phyloP scores from a whole-genome alignment of 345 rosid genomes.

The Conringia planisiliqua region DNA sequence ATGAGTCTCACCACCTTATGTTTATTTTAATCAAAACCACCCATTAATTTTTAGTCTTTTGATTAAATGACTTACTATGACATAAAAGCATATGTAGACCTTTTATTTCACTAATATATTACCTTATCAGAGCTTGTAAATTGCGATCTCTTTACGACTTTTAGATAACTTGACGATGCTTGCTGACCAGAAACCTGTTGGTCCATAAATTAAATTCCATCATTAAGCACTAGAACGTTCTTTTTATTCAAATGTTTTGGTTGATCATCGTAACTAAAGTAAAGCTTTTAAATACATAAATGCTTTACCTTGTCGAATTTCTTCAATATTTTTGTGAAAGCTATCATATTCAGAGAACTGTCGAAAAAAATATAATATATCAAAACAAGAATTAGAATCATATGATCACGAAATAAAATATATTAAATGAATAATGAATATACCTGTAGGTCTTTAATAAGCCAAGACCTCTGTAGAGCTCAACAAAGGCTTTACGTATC shows the following conservation, averaged over 20 bases:
- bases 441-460: slow-evolving; percentile 80
- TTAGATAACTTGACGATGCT: slow-evolving; percentile 75
- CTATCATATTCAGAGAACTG: slow-evolving; percentile 87
- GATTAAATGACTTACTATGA: not conserved
- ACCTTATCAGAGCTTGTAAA: slow-evolving; percentile 98
- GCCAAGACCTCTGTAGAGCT: slow-evolving; percentile 79
- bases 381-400: slow-evolving; percentile 11
- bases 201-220: slow-evolving; percentile 4
- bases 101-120: not conserved
- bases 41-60: not conserved
- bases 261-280: not conserved
- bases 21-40: slow-evolving; percentile 4
- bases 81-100: not conserved
- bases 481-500: slow-evolving; percentile 85
- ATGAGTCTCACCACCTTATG: slow-evolving; percentile 74
- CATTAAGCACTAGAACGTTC: slow-evolving; percentile 15
- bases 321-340: slow-evolving; percentile 84
- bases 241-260: not conserved
- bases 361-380: slow-evolving; percentile 1
- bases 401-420: not conserved
- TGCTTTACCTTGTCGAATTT: slow-evolving; percentile 87
- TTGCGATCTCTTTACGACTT: slow-evolving; percentile 80
- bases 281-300: not conserved
- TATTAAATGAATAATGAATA: not conserved
- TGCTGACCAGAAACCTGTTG: slow-evolving; percentile 77